Conservation (phyloP, 192 early-diverging fungal species). For the Entomortierella beljakovae region DNA sequence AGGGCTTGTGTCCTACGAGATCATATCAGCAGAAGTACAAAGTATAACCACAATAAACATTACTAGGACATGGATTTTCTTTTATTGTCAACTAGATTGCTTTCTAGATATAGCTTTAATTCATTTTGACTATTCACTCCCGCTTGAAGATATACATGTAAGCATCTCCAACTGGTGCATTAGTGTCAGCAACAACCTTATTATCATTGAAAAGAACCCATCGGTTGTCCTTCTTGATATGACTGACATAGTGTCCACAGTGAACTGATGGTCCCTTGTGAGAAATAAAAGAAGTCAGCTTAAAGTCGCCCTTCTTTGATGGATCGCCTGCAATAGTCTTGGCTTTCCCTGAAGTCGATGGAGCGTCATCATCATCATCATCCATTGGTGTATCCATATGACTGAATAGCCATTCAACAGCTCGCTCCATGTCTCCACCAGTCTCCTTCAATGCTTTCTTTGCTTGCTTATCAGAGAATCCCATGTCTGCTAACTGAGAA, state of each 20-base stretch:
- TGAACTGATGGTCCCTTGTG: slow-evolving; percentile 97
- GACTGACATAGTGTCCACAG: slow-evolving; percentile 97
- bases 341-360: neutral
- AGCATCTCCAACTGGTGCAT: slow-evolving; percentile 72
- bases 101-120: too few relatives aligned
- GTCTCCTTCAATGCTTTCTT: slow-evolving; percentile 86
- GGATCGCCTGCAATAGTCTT: slow-evolving; percentile 54
- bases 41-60: too few relatives aligned
- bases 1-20: too few relatives aligned
- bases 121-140: slow-evolving; percentile 2
- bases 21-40: too few relatives aligned
- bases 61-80: neutral
- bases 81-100: neutral
- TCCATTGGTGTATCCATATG: slow-evolving; percentile 78
- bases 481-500: slow-evolving; percentile 88
- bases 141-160: slow-evolving; percentile 80
- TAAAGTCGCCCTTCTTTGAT: slow-evolving; percentile 66
- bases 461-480: slow-evolving; percentile 84
- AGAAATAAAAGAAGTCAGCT: slow-evolving; percentile 85
- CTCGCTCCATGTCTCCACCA: slow-evolving; percentile 86
- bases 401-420: slow-evolving; percentile 95
- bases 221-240: slow-evolving; percentile 72
- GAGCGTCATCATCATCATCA: slow-evolving; percentile 40
- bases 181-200: slow-evolving; percentile 84
- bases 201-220: slow-evolving; percentile 98